A percentile compares a stretch with the other conserved stretches of the same genome.
These are phyloP conservation scores for Boeremia exigua DNA, from an alignment of 2,329 filamentous ascomycete genomes.

Conservation along the genomic window DNA sequence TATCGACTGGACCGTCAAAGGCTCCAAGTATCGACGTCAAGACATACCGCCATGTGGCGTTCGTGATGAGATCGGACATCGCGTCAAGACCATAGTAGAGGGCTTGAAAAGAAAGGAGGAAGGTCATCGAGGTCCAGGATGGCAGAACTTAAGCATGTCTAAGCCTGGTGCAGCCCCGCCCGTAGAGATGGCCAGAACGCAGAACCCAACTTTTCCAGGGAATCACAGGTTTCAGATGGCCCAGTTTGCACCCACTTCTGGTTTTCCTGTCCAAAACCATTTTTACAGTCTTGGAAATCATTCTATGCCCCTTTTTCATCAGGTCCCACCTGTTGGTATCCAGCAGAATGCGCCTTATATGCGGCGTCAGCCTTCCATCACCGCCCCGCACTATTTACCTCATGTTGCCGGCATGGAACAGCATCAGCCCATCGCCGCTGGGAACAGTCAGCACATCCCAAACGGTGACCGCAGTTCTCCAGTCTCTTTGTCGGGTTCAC, in stretches of 20 bases:
- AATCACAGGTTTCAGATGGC: background rate
- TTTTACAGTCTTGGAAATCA: background rate
- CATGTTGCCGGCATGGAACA: too few relatives aligned
- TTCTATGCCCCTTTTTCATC: background rate
- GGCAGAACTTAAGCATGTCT: background rate
- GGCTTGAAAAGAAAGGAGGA: background rate
- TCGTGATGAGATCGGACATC: constrained; percentile 1
- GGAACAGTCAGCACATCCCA: too few relatives aligned
- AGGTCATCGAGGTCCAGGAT: constrained; percentile 3
- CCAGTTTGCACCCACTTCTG: background rate
- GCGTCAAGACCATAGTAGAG: background rate
- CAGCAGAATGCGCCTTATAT: background rate
- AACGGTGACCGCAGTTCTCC: background rate
- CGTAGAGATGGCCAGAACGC: background rate
- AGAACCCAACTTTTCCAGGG: background rate
- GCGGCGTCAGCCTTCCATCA: background rate
- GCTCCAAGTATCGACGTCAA: background rate
- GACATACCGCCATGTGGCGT: background rate
- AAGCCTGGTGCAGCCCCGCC: background rate
- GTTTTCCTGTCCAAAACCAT: background rate
- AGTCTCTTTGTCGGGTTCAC: background rate
- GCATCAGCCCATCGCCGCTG: too few relatives aligned
- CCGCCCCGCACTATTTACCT: background rate
- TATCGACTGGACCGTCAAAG: constrained; percentile 1
- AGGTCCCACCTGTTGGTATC: background rate